Percentiles rank a stretch among this genome's conserved stretches.
These are phyloP conservation scores for Mycena rebaudengoi DNA, from an alignment of 768 basidiomycete species.

Conservation along the genomic window DNA sequence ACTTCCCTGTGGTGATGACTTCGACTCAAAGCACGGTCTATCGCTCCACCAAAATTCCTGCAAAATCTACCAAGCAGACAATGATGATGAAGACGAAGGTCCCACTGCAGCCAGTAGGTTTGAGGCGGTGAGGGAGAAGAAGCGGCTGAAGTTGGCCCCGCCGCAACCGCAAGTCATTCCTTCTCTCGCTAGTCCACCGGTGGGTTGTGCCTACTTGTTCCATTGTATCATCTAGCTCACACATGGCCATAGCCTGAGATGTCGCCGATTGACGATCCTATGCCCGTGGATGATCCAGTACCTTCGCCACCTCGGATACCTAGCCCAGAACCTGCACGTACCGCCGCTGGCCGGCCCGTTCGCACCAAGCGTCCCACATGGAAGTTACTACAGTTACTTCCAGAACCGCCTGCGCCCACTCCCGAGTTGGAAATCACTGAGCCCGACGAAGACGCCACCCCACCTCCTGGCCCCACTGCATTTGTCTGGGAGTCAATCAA, in stretches of 20 bases:
- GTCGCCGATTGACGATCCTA: too few relatives aligned
- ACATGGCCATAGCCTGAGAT: too few relatives aligned
- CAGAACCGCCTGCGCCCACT: neutral
- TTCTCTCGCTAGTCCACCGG: too few relatives aligned
- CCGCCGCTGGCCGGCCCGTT: neutral
- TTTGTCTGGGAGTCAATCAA: conserved; percentile 5
- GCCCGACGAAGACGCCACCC: neutral
- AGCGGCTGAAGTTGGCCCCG: neutral
- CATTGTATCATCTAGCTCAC: too few relatives aligned
- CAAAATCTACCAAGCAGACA: neutral
- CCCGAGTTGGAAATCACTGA: neutral
- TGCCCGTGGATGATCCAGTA: neutral
- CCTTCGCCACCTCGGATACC: neutral
- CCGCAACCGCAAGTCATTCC: too few relatives aligned
- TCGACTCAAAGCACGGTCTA: neutral
- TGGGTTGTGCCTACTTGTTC: too few relatives aligned
- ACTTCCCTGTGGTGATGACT: neutral
- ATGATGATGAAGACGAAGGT: neutral
- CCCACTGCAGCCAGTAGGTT: neutral
- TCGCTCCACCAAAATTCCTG: neutral
- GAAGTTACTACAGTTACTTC: conserved; percentile 17
- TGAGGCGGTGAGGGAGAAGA: neutral
- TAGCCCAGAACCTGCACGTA: neutral
- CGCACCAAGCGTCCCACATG: conserved; percentile 14
- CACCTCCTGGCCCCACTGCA: neutral